Evolutionary conservation across 441 rosid species (phyloP), one percentile per base, ranked within the genome.

Genomic region (Gossypium schwendimanii): DNA sequence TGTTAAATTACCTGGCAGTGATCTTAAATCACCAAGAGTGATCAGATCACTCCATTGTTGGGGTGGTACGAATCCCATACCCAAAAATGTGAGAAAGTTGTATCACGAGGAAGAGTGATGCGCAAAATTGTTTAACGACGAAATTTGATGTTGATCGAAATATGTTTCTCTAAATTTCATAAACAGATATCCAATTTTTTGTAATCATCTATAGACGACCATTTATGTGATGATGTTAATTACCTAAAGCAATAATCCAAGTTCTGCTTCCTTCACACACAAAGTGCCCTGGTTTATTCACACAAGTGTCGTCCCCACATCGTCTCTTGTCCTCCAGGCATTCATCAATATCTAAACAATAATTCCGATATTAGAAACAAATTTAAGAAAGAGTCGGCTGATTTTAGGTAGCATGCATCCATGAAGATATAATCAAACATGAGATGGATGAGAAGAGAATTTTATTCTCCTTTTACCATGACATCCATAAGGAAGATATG

Each of bases 401-500:
- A 31, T 31, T 31, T 31, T 31, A 31, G 36, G 36, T 31, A 31
- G 36, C 36, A 31, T 31, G 36, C 36, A 31, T 1, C 36, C 36
- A 31, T 31, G 6, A 52, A 52, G 20, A 2, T 17, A 52, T 6
- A 52, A 53, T 53, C 10, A 53, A 8, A 18, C 10, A 6, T 2
- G 58, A 21, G 24, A 53, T 53, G 58, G 24, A 53, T 17, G 9
- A 17, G 21, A 53, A 53, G 53, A 59, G 12, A 57, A 54, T 24
- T 31, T 58, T 15, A n/a, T 50, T 3, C 17, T 55, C n/a, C 17
- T 53, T 53, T 17, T 57, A 81, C 84, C 83, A 49, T 1, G 2
- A 60, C 84, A 81, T 39, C 78, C 74, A 12, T 55, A n/a, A 6
- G 0, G 8, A 36, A 73, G 65, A 59, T 83, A 83, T n/a, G 83